Base-by-base conservation (phyloP, 2,329 filamentous ascomycete genomes). In the Cladosporium sp. region DNA sequence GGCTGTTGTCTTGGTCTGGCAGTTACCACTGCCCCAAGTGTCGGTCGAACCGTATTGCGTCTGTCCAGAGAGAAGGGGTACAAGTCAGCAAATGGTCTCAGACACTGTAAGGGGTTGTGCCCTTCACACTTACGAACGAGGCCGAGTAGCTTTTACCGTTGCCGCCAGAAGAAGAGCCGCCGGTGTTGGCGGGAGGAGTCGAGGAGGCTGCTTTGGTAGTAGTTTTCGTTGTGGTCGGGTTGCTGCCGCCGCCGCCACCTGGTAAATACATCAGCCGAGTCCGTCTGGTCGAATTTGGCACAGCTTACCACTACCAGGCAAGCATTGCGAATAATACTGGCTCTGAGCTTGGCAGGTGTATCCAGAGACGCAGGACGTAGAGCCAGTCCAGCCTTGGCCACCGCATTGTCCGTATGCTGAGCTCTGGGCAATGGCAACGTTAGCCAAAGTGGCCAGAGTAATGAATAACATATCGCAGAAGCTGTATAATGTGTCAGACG, bases 41-140 rank as follows among this genome's bases (percentile, higher is more conserved):
- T 75, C 73, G 51, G 67, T 67, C 14, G 67, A 60, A 30, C 72
- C 72, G 60, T 75, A 75, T 50, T 70, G 59, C 15, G 72, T 74
- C n/a, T n/a, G n/a, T n/a, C n/a, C n/a, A n/a, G n/a, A n/a, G n/a
- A n/a, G n/a, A n/a, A n/a, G n/a, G n/a, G n/a, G n/a, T n/a, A n/a
- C n/a, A n/a, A n/a, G n/a, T n/a, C n/a, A n/a, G n/a, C n/a, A n/a
- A n/a, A n/a, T n/a, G n/a, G n/a, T n/a, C n/a, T n/a, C n/a, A n/a
- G n/a, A n/a, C n/a, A n/a, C n/a, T n/a, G n/a, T n/a, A n/a, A n/a
- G n/a, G n/a, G n/a, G n/a, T n/a, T n/a, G n/a, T n/a, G n/a, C n/a
- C n/a, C n/a, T n/a, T n/a, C n/a, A n/a, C n/a, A n/a, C n/a, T n/a
- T n/a, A n/a, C n/a, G 63, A 73, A 69, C 28, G 70, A 71, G n/a